phyloP scores from a whole-genome alignment of 2,329 filamentous ascomycete species.

The Beauveria asiatica region DNA sequence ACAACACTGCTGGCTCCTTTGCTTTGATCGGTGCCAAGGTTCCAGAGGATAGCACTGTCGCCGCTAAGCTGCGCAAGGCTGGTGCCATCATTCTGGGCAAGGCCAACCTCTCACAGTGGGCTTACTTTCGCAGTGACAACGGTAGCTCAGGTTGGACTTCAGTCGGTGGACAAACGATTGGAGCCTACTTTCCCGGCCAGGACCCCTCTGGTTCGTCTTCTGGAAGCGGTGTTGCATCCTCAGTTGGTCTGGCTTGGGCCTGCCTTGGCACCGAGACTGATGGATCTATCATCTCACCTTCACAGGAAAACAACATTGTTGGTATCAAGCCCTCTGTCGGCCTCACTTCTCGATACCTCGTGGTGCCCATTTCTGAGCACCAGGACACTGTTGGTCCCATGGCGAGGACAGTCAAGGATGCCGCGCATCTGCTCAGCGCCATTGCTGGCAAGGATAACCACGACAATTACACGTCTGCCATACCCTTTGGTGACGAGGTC shows the following conservation, averaged over 20 bases:
- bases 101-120: slow-evolving; percentile 55
- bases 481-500: slow-evolving; percentile 45
- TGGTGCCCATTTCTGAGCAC: slow-evolving; percentile 55
- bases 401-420: slow-evolving; percentile 54
- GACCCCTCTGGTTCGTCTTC: slow-evolving; percentile 54
- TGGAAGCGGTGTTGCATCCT: slow-evolving; percentile 55
- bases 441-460: slow-evolving; percentile 51
- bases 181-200: slow-evolving; percentile 51
- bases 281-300: slow-evolving; percentile 53
- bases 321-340: slow-evolving; percentile 62
- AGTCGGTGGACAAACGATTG: slow-evolving; percentile 52
- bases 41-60: slow-evolving; percentile 47
- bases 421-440: slow-evolving; percentile 48
- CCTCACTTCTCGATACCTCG: slow-evolving; percentile 50
- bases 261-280: slow-evolving; percentile 54
- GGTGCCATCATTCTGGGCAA: slow-evolving; percentile 58
- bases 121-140: slow-evolving; percentile 49
- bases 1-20: slow-evolving; percentile 52
- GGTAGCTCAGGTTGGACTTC: slow-evolving; percentile 56
- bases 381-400: slow-evolving; percentile 58
- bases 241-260: slow-evolving; percentile 50
- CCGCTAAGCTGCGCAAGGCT: slow-evolving; percentile 46
- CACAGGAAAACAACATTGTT: slow-evolving; percentile 47
- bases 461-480: slow-evolving; percentile 54
- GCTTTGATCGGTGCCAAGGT: slow-evolving; percentile 47